phyloP scores from a whole-genome alignment of 805 yeast species.

The Pichia heedii region DNA sequence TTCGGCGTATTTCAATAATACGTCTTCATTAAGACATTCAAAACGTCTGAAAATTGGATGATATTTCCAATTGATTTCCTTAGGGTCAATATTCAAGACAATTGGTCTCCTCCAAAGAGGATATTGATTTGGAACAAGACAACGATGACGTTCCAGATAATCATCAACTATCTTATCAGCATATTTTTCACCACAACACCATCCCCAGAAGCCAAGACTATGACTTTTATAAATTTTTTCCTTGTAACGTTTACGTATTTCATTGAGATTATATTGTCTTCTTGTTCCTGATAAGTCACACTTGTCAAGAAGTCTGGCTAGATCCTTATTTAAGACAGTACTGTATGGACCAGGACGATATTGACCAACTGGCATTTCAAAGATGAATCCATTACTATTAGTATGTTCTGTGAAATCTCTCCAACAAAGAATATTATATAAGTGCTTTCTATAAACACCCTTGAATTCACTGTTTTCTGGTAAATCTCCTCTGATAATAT shows the following conservation, averaged over 20 bases:
- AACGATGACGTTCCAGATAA: not conserved
- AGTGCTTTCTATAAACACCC: not conserved
- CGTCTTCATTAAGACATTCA: conserved; percentile 2
- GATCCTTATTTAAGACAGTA: not conserved
- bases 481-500: not conserved
- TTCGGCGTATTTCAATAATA: not conserved
- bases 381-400: not conserved
- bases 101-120: conserved; percentile 7
- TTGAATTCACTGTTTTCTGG: not conserved
- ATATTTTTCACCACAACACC: not conserved
- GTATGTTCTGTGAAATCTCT: not conserved
- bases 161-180: conserved; percentile 1
- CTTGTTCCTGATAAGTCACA: conserved; percentile 2
- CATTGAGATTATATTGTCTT: not conserved
- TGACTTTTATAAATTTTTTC: conserved; percentile 1
- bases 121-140: not conserved
- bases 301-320: not conserved
- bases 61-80: conserved; percentile 4
- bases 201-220: not conserved
- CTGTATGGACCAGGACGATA: not conserved
- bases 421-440: not conserved
- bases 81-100: not conserved
- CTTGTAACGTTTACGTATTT: not conserved
- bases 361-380: not conserved
- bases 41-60: not conserved